Evolutionary conservation across 2,329 filamentous ascomycete genomes (phyloP).

Genomic region (Fusarium sarcochroum): DNA sequence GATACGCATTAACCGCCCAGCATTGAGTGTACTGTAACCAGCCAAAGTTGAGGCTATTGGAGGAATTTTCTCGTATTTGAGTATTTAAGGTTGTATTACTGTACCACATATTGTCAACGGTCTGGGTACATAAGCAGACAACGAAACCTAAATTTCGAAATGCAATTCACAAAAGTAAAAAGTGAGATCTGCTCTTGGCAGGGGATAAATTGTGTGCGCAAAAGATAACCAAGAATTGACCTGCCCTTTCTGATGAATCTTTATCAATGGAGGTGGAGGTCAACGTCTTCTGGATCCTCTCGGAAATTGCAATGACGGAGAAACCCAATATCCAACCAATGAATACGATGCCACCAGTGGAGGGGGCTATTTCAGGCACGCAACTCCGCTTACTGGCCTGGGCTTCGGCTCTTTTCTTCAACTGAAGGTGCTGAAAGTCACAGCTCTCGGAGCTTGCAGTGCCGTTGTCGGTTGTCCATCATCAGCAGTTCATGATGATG

Average conservation of each 20-base stretch:
- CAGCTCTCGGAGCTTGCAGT: not conserved
- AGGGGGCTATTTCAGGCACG: slow-evolving; percentile 35
- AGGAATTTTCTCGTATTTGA: slow-evolving; percentile 24
- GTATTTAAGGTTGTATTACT: slow-evolving; percentile 22
- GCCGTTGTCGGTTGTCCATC: not conserved
- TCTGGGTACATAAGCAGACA: slow-evolving; percentile 2
- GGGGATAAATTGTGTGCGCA: not conserved
- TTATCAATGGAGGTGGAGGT: slow-evolving; percentile 6
- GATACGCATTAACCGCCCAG: slow-evolving; percentile 15
- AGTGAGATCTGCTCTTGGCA: slow-evolving; percentile 19
- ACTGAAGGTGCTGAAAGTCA: slow-evolving; percentile 6
- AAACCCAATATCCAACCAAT: slow-evolving; percentile 38
- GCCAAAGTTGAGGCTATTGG: not conserved
- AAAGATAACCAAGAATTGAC: slow-evolving; percentile 8
- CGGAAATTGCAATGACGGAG: slow-evolving; percentile 47
- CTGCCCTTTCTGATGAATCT: slow-evolving; percentile 23
- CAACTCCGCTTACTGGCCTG: slow-evolving; percentile 25
- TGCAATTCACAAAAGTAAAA: not conserved
- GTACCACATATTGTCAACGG: not conserved
- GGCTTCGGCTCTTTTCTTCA: slow-evolving; percentile 10
- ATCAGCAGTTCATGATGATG: slow-evolving; percentile 5
- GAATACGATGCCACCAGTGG: not conserved
- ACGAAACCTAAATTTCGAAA: not conserved
- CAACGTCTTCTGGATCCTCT: slow-evolving; percentile 1
- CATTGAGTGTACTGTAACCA: not conserved